Conservation (phyloP, 2,329 filamentous ascomycete genomes). For the Venturia asperata region DNA sequence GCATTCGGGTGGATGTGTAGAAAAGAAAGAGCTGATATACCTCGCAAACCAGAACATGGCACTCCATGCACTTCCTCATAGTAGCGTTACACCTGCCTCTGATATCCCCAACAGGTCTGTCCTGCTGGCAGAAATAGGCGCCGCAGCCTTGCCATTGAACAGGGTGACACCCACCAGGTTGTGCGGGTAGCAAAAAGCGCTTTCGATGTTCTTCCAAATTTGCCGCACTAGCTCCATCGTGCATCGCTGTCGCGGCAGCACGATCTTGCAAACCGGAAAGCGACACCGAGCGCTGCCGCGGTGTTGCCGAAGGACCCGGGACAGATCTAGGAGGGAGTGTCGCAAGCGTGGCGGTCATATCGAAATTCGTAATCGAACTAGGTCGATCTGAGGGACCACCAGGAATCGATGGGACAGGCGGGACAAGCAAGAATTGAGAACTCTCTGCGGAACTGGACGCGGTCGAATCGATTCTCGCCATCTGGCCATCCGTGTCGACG, state of each 20-base stretch:
- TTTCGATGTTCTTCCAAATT: slow-evolving; percentile 14
- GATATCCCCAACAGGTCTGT: slow-evolving; percentile 33
- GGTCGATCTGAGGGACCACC: slow-evolving; percentile 6
- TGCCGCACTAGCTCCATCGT: slow-evolving; percentile 22
- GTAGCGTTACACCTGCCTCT: slow-evolving; percentile 32
- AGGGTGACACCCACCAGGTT: slow-evolving; percentile 31
- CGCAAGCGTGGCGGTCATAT: slow-evolving; percentile 7
- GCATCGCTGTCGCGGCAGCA: slow-evolving; percentile 17
- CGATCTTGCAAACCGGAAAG: slow-evolving; percentile 16
- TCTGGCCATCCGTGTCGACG: neutral
- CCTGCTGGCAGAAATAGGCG: slow-evolving; percentile 36
- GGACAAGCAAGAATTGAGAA: slow-evolving; percentile 12
- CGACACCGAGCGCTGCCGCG: slow-evolving; percentile 17
- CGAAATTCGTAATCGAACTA: slow-evolving; percentile 6
- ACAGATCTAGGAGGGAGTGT: slow-evolving; percentile 10
- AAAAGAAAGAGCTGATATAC: slow-evolving; percentile 27
- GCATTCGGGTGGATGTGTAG: slow-evolving; percentile 7
- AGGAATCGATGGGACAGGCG: neutral
- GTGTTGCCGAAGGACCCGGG: slow-evolving; percentile 3
- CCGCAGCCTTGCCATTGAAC: slow-evolving; percentile 40
- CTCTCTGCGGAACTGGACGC: slow-evolving; percentile 9
- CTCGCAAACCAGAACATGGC: slow-evolving; percentile 36
- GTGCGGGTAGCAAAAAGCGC: slow-evolving; percentile 32
- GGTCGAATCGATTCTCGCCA: slow-evolving; percentile 10
- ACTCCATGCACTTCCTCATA: slow-evolving; percentile 35